Conservation (phyloP, 2,329 filamentous ascomycete species). For the Cercospora sp. region DNA sequence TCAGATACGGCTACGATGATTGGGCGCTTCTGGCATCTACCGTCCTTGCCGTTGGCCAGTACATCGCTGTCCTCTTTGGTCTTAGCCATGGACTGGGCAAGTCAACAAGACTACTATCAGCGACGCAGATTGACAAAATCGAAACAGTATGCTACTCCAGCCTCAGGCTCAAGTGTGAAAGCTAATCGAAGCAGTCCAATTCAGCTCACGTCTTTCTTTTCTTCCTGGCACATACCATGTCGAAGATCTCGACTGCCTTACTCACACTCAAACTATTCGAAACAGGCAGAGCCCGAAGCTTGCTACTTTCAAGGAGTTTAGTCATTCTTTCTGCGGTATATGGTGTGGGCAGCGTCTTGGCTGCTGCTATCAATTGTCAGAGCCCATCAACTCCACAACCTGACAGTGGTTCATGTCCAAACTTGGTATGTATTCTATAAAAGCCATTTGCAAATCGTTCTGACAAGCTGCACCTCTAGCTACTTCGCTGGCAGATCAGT, state of each 20-base stretch:
- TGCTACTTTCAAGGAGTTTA: conserved; percentile 19
- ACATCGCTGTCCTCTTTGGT: conserved; percentile 27
- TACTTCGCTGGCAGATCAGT: conserved; percentile 23
- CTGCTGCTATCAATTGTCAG: conserved; percentile 13
- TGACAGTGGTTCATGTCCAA: conserved; percentile 8
- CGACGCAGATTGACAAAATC: conserved; percentile 11
- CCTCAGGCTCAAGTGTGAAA: background rate
- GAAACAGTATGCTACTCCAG: conserved; percentile 12
- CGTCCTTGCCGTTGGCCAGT: conserved; percentile 28
- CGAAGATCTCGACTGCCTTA: conserved; percentile 27
- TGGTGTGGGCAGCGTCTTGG: conserved; percentile 17
- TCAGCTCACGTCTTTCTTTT: conserved; percentile 21
- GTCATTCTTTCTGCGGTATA: conserved; percentile 15
- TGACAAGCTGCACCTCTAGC: conserved; percentile 11
- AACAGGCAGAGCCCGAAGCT: conserved; percentile 20
- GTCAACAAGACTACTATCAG: conserved; percentile 12
- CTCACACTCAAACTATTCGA: conserved; percentile 25
- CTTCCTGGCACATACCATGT: conserved; percentile 21
- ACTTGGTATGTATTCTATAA: conserved; percentile 11
- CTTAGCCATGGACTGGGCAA: conserved; percentile 27
- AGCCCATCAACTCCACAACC: conserved; percentile 9
- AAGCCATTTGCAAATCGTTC: background rate
- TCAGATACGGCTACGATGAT: conserved; percentile 33
- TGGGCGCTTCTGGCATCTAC: conserved; percentile 32
- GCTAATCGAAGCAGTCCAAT: conserved; percentile 17